These are phyloP conservation scores for Phytophthora cryptogea DNA, from an alignment of 352 stramenopile genomes.

Conservation along the genomic window DNA sequence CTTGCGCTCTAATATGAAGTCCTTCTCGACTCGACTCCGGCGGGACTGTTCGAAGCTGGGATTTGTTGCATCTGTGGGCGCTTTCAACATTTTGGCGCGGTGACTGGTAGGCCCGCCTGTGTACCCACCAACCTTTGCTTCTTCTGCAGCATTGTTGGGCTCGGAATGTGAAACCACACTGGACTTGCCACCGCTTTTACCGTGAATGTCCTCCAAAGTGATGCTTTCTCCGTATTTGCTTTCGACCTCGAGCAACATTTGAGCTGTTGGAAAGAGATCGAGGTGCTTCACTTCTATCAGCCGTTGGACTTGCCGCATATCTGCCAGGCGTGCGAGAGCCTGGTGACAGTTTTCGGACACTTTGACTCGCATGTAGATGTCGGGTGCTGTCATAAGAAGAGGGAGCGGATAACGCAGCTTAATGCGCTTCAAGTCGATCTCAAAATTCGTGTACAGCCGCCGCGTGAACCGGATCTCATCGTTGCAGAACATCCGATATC, in stretches of 20 bases:
- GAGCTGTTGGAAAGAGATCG: constrained; percentile 74
- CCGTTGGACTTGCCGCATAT: constrained; percentile 60
- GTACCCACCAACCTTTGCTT: constrained; percentile 11
- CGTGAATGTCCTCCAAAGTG: constrained; percentile 88
- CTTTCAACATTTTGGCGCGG: constrained; percentile 48
- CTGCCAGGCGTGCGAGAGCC: constrained; percentile 67
- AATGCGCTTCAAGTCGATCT: constrained; percentile 90
- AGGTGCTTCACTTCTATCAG: constrained; percentile 64
- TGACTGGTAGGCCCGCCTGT: constrained; percentile 8
- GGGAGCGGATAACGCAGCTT: constrained; percentile 85
- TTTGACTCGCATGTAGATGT: constrained; percentile 92
- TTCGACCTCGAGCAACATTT: constrained; percentile 87
- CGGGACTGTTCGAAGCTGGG: constrained; percentile 59
- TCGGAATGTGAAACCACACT: constrained; percentile 12
- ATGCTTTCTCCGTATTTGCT: constrained; percentile 93
- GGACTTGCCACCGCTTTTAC: constrained; percentile 9
- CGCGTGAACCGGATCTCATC: constrained; percentile 69
- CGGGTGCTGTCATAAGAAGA: constrained; percentile 64
- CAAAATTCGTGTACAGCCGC: constrained; percentile 87
- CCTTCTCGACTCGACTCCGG: constrained; percentile 46
- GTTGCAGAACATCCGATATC: constrained; percentile 77
- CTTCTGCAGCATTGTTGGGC: constrained; percentile 6
- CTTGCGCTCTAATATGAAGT: constrained; percentile 66
- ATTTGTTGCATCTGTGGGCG: constrained; percentile 77
- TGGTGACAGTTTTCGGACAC: constrained; percentile 83